Evolutionary conservation across 176 grass and related monocot genomes (phyloP).

Genomic region (Pontederia crassipes): DNA sequence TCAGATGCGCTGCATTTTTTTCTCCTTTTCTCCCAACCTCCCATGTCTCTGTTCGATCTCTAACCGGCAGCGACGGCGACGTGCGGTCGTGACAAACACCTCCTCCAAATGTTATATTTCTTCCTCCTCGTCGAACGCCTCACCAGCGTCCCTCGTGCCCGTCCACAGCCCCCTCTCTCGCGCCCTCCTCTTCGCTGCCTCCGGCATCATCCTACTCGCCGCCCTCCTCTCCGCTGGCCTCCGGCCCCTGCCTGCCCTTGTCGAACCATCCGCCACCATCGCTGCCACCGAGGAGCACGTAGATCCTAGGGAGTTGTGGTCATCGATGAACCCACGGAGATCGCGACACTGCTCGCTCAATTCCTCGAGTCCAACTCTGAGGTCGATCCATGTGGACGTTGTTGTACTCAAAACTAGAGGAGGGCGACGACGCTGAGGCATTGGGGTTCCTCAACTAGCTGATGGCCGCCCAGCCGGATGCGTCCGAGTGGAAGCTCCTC

Average conservation of each 20-base stretch:
- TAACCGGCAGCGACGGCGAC: no score
- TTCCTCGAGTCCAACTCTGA: no score
- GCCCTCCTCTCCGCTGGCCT: slow-evolving; percentile 30
- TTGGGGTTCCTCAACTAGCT: slow-evolving; percentile 20
- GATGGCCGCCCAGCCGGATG: slow-evolving; percentile 12
- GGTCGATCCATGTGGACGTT: background rate
- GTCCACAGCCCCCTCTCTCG: slow-evolving; percentile 26
- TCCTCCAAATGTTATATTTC: background rate
- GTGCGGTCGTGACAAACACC: no score
- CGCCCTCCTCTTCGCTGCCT: slow-evolving; percentile 45
- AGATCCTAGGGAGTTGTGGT: slow-evolving; percentile 6
- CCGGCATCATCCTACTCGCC: slow-evolving; percentile 47
- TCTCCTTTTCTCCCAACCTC: no score
- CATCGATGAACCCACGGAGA: background rate
- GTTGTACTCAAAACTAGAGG: slow-evolving; percentile 23
- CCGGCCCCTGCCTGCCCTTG: slow-evolving; percentile 13
- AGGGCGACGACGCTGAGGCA: slow-evolving; percentile 10
- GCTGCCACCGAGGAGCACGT: slow-evolving; percentile 6
- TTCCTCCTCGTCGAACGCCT: slow-evolving; percentile 6
- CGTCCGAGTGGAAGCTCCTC: slow-evolving; percentile 30
- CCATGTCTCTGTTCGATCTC: no score
- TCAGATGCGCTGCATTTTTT: no score
- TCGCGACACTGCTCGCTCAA: background rate
- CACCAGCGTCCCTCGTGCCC: slow-evolving; percentile 27
- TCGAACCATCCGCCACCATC: background rate